Percentiles rank a stretch among this genome's conserved stretches.
These are phyloP conservation scores for Boletellus ananiceps DNA, from an alignment of 768 basidiomycete species.

Conservation along the genomic window DNA sequence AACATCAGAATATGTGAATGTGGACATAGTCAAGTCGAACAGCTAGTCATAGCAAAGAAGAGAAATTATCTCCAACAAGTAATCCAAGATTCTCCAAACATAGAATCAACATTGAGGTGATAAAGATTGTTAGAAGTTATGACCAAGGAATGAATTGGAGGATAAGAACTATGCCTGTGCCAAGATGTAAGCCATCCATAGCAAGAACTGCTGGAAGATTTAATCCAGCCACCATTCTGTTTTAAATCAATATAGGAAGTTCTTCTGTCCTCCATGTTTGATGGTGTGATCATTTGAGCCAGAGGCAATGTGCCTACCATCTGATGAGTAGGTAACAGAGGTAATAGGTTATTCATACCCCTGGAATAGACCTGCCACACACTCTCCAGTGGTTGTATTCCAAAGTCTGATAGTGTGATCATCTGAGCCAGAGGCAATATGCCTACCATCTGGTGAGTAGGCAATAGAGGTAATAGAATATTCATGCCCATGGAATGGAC, in stretches of 20 bases:
- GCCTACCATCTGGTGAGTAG: too few relatives aligned
- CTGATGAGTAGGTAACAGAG: constrained; percentile 3
- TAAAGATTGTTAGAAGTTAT: neutral
- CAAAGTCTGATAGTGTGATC: too few relatives aligned
- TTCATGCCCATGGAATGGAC: too few relatives aligned
- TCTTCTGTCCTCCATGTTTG: neutral
- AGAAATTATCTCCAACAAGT: too few relatives aligned
- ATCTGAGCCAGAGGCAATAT: too few relatives aligned
- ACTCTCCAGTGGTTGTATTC: too few relatives aligned
- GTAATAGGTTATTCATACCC: neutral
- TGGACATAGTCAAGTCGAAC: too few relatives aligned
- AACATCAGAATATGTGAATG: too few relatives aligned
- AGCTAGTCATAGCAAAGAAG: too few relatives aligned
- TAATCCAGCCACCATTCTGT: constrained; percentile 1
- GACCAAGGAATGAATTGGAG: neutral
- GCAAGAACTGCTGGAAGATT: neutral
- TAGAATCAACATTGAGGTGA: neutral
- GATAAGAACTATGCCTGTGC: neutral
- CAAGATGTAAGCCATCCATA: constrained; percentile 8
- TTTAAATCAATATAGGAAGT: neutral
- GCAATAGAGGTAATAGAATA: too few relatives aligned
- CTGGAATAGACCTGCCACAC: neutral
- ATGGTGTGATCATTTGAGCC: neutral
- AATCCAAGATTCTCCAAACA: too few relatives aligned
- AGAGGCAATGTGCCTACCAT: neutral